phyloP scores from a whole-genome alignment of 495 filamentous ascomycete genomes.

The Apodospora peruviana region DNA sequence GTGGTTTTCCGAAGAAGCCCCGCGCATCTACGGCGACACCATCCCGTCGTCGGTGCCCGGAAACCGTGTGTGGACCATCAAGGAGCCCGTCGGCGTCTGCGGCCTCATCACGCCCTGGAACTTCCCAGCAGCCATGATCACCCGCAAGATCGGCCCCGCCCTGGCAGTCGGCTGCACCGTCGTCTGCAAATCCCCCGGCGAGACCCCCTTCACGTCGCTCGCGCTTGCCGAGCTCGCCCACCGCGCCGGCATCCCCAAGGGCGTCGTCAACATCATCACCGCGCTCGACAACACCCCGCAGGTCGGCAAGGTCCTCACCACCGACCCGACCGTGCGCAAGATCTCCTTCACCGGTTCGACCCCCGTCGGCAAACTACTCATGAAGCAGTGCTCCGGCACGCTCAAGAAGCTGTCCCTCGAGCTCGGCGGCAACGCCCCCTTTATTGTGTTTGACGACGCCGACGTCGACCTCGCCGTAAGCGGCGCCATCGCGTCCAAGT shows the following conservation, averaged over 20 bases:
- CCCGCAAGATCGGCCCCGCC: constrained; percentile 80
- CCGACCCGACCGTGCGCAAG: constrained; percentile 67
- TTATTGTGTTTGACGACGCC: constrained; percentile 91
- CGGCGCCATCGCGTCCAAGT: constrained; percentile 73
- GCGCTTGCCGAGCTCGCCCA: constrained; percentile 78
- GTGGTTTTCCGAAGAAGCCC: constrained; percentile 77
- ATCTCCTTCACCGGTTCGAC: constrained; percentile 89
- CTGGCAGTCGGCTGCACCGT: constrained; percentile 72
- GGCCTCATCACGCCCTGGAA: constrained; percentile 97
- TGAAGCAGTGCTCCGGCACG: constrained; percentile 74
- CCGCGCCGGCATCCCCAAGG: constrained; percentile 77
- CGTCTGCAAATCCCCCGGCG: constrained; percentile 76
- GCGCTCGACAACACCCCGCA: constrained; percentile 64
- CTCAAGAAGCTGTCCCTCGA: constrained; percentile 86
- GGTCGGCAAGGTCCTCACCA: constrained; percentile 68
- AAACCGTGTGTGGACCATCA: constrained; percentile 72
- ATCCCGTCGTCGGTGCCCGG: constrained; percentile 64
- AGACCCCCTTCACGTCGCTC: constrained; percentile 80
- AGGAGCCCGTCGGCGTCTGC: constrained; percentile 89
- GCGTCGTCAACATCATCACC: constrained; percentile 79
- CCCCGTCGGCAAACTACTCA: constrained; percentile 77
- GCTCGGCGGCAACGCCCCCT: constrained; percentile 85
- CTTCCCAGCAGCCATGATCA: constrained; percentile 91
- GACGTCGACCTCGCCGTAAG: constrained; percentile 72
- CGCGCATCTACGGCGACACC: constrained; percentile 66